These are phyloP conservation scores for Citrullus amarus DNA, from an alignment of 306 rosid species.

Conservation along the genomic window DNA sequence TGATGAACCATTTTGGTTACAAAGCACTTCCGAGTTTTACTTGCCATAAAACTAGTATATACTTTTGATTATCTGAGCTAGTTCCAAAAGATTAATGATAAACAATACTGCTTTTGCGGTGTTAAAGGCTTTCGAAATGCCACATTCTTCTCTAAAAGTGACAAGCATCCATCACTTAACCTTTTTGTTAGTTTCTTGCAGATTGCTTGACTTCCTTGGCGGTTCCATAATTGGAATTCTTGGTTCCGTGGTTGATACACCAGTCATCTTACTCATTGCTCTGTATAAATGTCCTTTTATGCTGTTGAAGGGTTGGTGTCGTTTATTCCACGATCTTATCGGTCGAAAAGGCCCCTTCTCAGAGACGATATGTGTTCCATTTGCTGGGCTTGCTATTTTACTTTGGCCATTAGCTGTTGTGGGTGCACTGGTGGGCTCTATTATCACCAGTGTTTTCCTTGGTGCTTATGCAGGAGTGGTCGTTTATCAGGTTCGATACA, in stretches of 20 bases:
- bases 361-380: conserved; percentile 93
- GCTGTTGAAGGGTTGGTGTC: conserved; percentile 89
- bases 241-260: conserved; percentile 58
- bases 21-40: neutral
- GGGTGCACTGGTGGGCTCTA: conserved; percentile 59
- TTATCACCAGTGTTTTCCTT: conserved; percentile 51
- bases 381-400: conserved; percentile 90
- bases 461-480: conserved; percentile 79
- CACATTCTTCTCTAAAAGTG: neutral
- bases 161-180: neutral
- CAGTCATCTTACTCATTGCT: conserved; percentile 61
- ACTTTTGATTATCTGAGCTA: neutral
- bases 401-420: conserved; percentile 92
- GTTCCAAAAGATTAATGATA: neutral
- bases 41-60: neutral
- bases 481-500: conserved; percentile 56
- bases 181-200: conserved; percentile 23
- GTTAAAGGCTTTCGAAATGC: neutral
- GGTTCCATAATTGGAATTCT: conserved; percentile 48
- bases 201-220: conserved; percentile 65
- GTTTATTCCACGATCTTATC: conserved; percentile 84
- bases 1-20: neutral
- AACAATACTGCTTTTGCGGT: neutral
- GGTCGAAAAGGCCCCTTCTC: conserved; percentile 98
- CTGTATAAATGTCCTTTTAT: conserved; percentile 65